These are phyloP conservation scores for Aspergillus japonicus DNA, from an alignment of 2,329 filamentous ascomycete genomes.

Conservation along the genomic window DNA sequence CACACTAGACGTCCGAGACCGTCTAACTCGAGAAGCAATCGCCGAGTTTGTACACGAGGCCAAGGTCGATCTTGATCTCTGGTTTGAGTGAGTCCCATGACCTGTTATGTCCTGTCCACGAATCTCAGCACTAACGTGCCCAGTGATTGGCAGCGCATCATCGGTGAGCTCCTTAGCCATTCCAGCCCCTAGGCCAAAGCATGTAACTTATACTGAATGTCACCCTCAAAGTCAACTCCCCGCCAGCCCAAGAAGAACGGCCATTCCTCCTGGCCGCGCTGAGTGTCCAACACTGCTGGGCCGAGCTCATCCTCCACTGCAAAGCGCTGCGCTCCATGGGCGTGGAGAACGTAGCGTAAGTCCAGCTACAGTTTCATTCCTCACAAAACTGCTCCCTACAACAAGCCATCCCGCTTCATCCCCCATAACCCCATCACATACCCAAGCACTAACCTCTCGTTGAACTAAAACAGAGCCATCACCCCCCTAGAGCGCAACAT, in stretches of 20 bases:
- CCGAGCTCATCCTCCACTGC: slow-evolving; percentile 53
- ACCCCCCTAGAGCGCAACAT: slow-evolving; percentile 49
- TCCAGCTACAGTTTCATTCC: not conserved
- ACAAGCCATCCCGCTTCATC: not conserved
- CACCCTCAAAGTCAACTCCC: slow-evolving; percentile 26
- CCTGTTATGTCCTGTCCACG: not conserved
- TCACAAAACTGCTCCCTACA: not conserved
- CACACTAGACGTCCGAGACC: slow-evolving; percentile 27
- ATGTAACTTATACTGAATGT: not conserved
- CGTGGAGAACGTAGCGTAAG: slow-evolving; percentile 49
- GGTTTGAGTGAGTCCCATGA: slow-evolving; percentile 42
- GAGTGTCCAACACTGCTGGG: slow-evolving; percentile 55
- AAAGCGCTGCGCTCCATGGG: slow-evolving; percentile 52
- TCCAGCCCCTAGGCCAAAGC: not conserved
- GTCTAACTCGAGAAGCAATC: slow-evolving; percentile 37
- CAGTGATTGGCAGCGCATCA: slow-evolving; percentile 39
- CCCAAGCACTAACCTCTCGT: not conserved
- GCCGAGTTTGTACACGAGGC: slow-evolving; percentile 45
- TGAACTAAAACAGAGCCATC: slow-evolving; percentile 41
- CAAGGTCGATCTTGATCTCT: slow-evolving; percentile 50
- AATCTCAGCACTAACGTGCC: slow-evolving; percentile 8
- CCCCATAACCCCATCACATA: not conserved
- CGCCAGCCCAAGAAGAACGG: slow-evolving; percentile 30
- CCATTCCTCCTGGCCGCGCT: slow-evolving; percentile 48
- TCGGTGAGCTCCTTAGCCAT: slow-evolving; percentile 24